Conservation (phyloP, 306 rosid species). For the Fragaria nilgerrensis region DNA sequence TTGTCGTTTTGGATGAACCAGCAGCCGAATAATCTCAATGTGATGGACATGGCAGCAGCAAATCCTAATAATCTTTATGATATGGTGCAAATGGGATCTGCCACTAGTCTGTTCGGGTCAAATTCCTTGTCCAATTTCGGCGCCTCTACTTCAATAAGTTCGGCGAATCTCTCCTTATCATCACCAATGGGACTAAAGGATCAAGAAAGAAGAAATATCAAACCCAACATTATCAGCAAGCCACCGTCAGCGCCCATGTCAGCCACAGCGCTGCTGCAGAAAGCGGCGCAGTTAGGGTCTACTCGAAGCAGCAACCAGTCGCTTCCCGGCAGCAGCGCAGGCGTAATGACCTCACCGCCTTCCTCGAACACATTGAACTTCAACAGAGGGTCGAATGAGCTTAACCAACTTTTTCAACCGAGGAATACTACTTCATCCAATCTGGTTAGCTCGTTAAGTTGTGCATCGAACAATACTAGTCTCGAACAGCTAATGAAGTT, state of each 20-base stretch:
- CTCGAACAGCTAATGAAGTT: slow-evolving; percentile 17
- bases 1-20: slow-evolving; percentile 77
- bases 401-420: slow-evolving; percentile 16
- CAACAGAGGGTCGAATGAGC: slow-evolving; percentile 20
- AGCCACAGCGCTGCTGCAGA: slow-evolving; percentile 48
- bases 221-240: not conserved
- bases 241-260: slow-evolving; percentile 58
- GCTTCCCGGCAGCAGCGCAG: slow-evolving; percentile 44
- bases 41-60: slow-evolving; percentile 37
- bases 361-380: slow-evolving; percentile 41
- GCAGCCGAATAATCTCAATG: slow-evolving; percentile 35
- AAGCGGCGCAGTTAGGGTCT: slow-evolving; percentile 50
- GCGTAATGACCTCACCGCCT: slow-evolving; percentile 49
- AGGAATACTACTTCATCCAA: not conserved
- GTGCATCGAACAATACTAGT: not conserved
- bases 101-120: slow-evolving; percentile 39
- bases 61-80: slow-evolving; percentile 40
- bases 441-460: not conserved
- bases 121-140: slow-evolving; percentile 39
- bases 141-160: slow-evolving; percentile 34
- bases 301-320: slow-evolving; percentile 44
- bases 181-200: slow-evolving; percentile 39
- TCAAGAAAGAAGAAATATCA: slow-evolving; percentile 28
- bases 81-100: slow-evolving; percentile 49
- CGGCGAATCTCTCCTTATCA: slow-evolving; percentile 44